Conservation (phyloP, 2,329 filamentous ascomycete genomes). For the Leptosphaerulina australis region DNA sequence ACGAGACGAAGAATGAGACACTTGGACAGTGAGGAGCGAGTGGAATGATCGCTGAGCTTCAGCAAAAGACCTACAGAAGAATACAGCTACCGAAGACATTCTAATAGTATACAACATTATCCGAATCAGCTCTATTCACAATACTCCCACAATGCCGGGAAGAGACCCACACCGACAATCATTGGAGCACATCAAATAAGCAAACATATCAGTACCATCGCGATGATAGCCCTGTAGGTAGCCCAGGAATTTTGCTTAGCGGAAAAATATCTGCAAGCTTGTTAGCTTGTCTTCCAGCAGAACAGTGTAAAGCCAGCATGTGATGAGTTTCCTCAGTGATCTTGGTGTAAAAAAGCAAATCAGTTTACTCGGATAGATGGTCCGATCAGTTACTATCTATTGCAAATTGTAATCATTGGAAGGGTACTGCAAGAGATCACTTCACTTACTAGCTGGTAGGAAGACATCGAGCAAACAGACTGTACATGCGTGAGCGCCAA, state of each 20-base stretch:
- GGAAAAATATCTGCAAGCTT: slow-evolving; percentile 30
- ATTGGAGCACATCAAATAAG: background rate
- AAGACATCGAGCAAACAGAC: no score
- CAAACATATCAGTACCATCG: no score
- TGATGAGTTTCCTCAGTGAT: slow-evolving; percentile 64
- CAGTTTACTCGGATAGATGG: slow-evolving; percentile 44
- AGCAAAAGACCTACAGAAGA: background rate
- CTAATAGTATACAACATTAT: background rate
- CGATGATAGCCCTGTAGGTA: no score
- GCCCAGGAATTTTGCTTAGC: no score
- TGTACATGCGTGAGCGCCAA: background rate
- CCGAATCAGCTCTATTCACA: background rate
- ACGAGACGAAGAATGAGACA: slow-evolving; percentile 27
- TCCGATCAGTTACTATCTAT: slow-evolving; percentile 71
- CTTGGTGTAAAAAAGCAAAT: slow-evolving; percentile 67
- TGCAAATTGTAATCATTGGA: slow-evolving; percentile 69
- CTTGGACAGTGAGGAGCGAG: background rate
- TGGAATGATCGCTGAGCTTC: background rate
- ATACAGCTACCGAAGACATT: background rate
- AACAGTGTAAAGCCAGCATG: slow-evolving; percentile 20
- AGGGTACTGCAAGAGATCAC: slow-evolving; percentile 24
- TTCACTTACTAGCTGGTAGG: slow-evolving; percentile 8
- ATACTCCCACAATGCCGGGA: background rate
- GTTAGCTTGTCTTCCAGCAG: slow-evolving; percentile 27
- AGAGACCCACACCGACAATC: background rate